Conservation (phyloP, 2,329 filamentous ascomycete species). For the Arthrobotrys megalospora region DNA sequence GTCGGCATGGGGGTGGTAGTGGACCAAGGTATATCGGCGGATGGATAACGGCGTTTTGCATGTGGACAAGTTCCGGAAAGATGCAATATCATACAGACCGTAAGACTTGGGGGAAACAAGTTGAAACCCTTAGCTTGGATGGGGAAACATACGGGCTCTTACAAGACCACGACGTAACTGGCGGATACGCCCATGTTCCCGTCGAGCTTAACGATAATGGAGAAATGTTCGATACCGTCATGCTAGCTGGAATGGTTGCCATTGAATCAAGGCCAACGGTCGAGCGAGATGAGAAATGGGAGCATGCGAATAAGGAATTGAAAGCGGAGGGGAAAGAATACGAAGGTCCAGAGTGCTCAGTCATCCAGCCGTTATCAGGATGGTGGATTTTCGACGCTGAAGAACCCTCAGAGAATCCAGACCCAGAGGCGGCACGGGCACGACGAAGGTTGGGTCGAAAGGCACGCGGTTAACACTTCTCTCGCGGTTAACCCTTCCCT, state of each 20-base stretch:
- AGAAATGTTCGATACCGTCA: slow-evolving; percentile 60
- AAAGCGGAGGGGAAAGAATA: slow-evolving; percentile 31
- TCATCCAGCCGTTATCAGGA: slow-evolving; percentile 48
- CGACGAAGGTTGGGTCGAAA: not conserved
- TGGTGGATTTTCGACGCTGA: slow-evolving; percentile 49
- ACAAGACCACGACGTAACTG: slow-evolving; percentile 64
- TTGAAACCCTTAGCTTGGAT: slow-evolving; percentile 61
- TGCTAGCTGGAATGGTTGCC: slow-evolving; percentile 66
- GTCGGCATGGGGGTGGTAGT: slow-evolving; percentile 66
- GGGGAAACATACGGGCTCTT: slow-evolving; percentile 63
- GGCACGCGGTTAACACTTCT: too few species aligned
- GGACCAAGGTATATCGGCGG: slow-evolving; percentile 68
- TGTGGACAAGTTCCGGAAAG: slow-evolving; percentile 68
- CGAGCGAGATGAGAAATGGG: slow-evolving; percentile 53
- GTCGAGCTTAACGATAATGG: slow-evolving; percentile 66
- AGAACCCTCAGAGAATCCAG: not conserved
- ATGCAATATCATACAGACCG: slow-evolving; percentile 52
- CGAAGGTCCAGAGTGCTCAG: slow-evolving; percentile 32
- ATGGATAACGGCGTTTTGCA: slow-evolving; percentile 71
- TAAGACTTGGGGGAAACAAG: not conserved
- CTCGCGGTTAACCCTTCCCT: too few species aligned
- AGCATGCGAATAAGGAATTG: slow-evolving; percentile 29
- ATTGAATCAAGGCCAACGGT: slow-evolving; percentile 43
- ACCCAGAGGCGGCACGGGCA: not conserved
- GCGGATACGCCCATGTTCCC: slow-evolving; percentile 65